Evolutionary conservation across 106 monocot species (phyloP).

Genomic region (Dendrobium chrysotoxum): DNA sequence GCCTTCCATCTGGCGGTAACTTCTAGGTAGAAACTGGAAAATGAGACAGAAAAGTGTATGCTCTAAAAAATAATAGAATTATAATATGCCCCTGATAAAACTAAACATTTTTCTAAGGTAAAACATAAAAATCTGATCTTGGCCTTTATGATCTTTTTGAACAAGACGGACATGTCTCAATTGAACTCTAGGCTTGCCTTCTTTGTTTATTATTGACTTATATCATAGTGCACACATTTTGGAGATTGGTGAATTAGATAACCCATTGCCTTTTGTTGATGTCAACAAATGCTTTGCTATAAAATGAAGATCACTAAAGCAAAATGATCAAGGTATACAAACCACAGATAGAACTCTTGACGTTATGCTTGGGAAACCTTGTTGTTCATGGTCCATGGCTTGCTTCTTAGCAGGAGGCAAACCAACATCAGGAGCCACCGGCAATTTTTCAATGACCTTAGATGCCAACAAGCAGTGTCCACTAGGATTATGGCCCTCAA

Average conservation of each 20-base stretch:
- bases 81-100: no score
- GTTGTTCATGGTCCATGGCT: constrained; percentile 38
- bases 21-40: background rate
- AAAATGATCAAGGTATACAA: constrained; percentile 10
- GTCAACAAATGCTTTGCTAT: constrained; percentile 3
- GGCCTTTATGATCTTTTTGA: background rate
- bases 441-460: constrained; percentile 67
- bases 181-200: background rate
- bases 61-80: no score
- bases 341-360: constrained; percentile 53
- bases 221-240: background rate
- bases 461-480: constrained; percentile 91
- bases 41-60: background rate
- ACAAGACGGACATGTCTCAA: background rate
- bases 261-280: background rate
- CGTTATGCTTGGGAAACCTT: constrained; percentile 16
- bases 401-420: constrained; percentile 76
- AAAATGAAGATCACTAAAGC: background rate
- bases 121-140: background rate
- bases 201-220: background rate
- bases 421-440: constrained; percentile 15
- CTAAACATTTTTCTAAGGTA: background rate
- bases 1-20: background rate
- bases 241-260: background rate
- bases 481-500: constrained; percentile 97